Base-by-base conservation (phyloP, 441 rosid genomes). In the Pelargonium fulgidum region DNA sequence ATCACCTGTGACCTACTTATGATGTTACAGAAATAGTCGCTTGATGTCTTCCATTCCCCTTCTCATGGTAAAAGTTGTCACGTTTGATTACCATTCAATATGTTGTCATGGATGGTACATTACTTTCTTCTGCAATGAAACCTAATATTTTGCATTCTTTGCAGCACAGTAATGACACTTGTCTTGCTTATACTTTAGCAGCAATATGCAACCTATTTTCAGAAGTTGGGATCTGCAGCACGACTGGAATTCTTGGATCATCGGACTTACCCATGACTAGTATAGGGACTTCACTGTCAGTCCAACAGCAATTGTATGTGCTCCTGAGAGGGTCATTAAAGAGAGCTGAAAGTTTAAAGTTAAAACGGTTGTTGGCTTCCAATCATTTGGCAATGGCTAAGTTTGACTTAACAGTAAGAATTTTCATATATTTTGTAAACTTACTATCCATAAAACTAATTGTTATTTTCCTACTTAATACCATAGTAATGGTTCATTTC, bases 301-400 rank as follows among this genome's bases (percentile, higher is more conserved):
- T 89, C 73, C 91, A 89, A 75, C 97, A 93, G 76, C 97, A 91
- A 78, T 79, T 88, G 73, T 90, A 83, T 88, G 87, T 90, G 74
- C 90, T 91, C 70, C 77, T 94, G 80, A 86, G 80, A 73, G 97
- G 83, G 72, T 87, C 99, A 72, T 81, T 86, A 22, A 85, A 85
- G 81, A 87, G 92, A 85, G 97, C 98, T 20, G 97, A 94, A 76
- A 89, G 82, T 75, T 86, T 92, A 70, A 90, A 82, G 73, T 77
- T 94, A 84, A 89, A 86, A 77, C 82, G 86, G 73, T 66, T 94
- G 80, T 86, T 90, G 78, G 98, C 98, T 76, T 84, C 97, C 67
- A 90, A 85, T 83, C 96, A 92, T 85, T 94, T 94, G 70, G 91
- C 97, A 10, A 85, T 90, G 90, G 99, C 98, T 54, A 92, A 89